Base-by-base conservation (phyloP, 768 basidiomycete species). In the Pleurotus pulmonarius region DNA sequence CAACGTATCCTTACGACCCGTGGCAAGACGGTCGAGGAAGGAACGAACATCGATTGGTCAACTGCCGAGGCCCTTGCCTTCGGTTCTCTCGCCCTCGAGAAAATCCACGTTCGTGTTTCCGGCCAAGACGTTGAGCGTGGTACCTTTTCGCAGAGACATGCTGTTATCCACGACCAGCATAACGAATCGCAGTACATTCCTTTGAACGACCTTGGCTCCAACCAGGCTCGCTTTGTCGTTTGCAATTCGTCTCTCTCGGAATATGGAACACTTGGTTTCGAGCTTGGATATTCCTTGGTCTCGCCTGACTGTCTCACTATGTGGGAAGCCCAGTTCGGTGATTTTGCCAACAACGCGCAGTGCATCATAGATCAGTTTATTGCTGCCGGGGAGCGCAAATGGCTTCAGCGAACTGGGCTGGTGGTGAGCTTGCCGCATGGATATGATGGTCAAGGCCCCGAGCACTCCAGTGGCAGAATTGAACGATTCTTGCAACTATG, bases 271-370 rank as follows among this genome's bases (percentile, higher is more conserved):
- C 90, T 99, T 58, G 96, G 96, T 40, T 99, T 98, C 71, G 96
- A 99, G 71, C 86, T 99, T 26, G 96, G 96, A 7, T 99, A 99
- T 73, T 99, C 97, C 5, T 87, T 98, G 60, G 97, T 98, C 54
- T 96, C 94, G 12, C 97, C 96, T 16, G 86, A 93, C 66, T 78
- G 86, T 24, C 79, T 99, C 61, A 93, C 93, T 13, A 87, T 99
- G 66, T 99, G 96, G 97, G 97, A 98, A 70, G 97, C 96, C 13
- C 96, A 98, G 70, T 95, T 98, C 65, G 96, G 96, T 68, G 96
- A 98, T 73, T 98, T 98, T 69, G 94, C 90, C 34, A 98, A 98
- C 76, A 95, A 92, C 63, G 96, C 95, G 2, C 96, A 98, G 71
- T 89, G 88, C 69, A 96, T 98, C 71, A 97, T 99, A 64, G 96